Evolutionary conservation across 2,329 filamentous ascomycete genomes (phyloP).

Genomic region (Tympanopsis confertula): DNA sequence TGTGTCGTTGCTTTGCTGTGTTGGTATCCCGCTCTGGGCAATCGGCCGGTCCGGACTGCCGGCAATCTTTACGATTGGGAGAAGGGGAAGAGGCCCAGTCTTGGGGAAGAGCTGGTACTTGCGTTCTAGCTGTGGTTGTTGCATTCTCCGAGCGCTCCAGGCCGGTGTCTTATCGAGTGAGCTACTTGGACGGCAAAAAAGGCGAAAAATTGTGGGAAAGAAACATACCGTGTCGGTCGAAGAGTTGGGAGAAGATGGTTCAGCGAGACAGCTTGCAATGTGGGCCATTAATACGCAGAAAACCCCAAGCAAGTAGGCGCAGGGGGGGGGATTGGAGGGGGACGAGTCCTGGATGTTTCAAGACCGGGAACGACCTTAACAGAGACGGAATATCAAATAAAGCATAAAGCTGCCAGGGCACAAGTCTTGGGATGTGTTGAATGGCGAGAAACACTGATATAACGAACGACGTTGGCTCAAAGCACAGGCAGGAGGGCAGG

Average conservation of each 20-base stretch:
- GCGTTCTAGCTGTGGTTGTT: conserved; percentile 33
- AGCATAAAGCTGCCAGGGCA: no score
- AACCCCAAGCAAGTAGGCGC: neutral
- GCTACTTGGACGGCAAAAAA: conserved; percentile 8
- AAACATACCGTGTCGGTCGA: conserved; percentile 1
- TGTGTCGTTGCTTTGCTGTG: conserved; percentile 26
- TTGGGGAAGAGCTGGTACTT: conserved; percentile 53
- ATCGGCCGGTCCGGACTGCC: conserved; percentile 37
- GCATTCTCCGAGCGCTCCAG: conserved; percentile 38
- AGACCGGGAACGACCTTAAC: no score
- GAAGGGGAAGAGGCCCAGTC: conserved; percentile 30
- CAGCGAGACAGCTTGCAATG: conserved; percentile 46
- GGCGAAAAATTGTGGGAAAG: conserved; percentile 6
- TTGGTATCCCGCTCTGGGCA: conserved; percentile 26
- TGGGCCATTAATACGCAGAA: conserved; percentile 38
- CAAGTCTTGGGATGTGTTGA: no score
- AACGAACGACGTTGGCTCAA: no score
- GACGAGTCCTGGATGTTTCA: conserved; percentile 12
- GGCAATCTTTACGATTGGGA: conserved; percentile 28
- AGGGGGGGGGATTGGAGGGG: conserved; percentile 9
- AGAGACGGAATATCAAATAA: no score
- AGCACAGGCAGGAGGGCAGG: no score
- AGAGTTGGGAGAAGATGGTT: conserved; percentile 7
- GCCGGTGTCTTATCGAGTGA: conserved; percentile 30
- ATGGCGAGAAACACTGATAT: no score